Conservation (phyloP, 768 basidiomycete species). For the Tylopilus sp. region DNA sequence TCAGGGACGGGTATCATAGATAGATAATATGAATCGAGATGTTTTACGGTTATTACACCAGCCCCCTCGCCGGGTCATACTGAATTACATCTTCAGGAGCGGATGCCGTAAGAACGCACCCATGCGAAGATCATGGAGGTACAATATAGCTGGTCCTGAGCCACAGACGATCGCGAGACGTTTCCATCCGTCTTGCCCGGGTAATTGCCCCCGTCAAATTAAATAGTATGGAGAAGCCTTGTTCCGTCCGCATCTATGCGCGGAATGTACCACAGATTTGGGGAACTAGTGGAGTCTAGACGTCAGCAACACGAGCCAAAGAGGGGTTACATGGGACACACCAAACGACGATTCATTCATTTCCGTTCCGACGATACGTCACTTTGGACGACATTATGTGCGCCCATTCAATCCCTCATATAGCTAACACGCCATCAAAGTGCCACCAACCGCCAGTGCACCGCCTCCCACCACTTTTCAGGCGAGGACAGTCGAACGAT, state of each 20-base stretch:
- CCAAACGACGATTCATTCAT: conserved; percentile 1
- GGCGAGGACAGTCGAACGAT: neutral
- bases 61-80: too few relatives aligned
- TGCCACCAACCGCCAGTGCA: neutral
- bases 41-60: neutral
- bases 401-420: neutral
- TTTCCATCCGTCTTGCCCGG: neutral
- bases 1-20: too few relatives aligned
- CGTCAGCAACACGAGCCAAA: neutral
- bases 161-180: neutral
- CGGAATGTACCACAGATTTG: neutral
- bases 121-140: neutral
- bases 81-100: neutral
- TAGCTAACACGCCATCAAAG: neutral
- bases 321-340: neutral
- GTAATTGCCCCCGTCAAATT: neutral
- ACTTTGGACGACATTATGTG: neutral
- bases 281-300: neutral
- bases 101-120: neutral
- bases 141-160: neutral
- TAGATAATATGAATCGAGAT: neutral
- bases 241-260: neutral
- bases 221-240: neutral
- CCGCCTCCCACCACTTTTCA: neutral
- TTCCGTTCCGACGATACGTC: conserved; percentile 8